Evolutionary conservation across 2,329 filamentous ascomycete species (phyloP).

Genomic region (Nakataea oryzae): DNA sequence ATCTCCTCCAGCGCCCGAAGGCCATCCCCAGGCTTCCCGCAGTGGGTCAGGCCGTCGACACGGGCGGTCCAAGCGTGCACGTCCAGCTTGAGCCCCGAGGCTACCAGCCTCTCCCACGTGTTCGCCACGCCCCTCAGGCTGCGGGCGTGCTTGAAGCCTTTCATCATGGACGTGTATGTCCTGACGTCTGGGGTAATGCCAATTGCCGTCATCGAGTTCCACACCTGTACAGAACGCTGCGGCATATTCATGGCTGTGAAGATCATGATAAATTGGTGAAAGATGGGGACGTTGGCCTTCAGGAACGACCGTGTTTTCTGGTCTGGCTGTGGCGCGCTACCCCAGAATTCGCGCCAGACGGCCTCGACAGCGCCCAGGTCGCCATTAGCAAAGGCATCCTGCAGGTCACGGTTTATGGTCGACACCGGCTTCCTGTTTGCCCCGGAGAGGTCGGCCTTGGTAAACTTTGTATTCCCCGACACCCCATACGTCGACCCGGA

Average conservation of each 20-base stretch:
- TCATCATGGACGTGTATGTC: constrained; percentile 66
- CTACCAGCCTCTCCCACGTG: constrained; percentile 56
- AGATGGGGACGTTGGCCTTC: constrained; percentile 11
- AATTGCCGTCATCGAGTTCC: constrained; percentile 31
- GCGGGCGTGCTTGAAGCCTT: constrained; percentile 52
- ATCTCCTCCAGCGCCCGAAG: constrained; percentile 57
- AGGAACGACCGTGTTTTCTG: constrained; percentile 6
- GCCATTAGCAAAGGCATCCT: neutral
- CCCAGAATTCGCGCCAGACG: neutral
- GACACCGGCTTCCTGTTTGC: constrained; percentile 1
- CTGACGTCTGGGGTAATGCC: constrained; percentile 48
- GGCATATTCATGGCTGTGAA: constrained; percentile 19
- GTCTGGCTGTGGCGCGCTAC: neutral
- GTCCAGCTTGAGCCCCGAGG: constrained; percentile 51
- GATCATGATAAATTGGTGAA: constrained; percentile 24
- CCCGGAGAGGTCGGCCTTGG: constrained; percentile 9
- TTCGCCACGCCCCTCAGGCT: constrained; percentile 50
- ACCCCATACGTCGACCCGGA: neutral
- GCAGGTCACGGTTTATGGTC: neutral
- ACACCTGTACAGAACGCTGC: constrained; percentile 18
- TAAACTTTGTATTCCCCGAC: constrained; percentile 13
- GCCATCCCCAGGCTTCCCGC: constrained; percentile 42
- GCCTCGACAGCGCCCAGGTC: neutral
- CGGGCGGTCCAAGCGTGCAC: constrained; percentile 58
- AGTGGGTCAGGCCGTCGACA: constrained; percentile 53